Conservation (phyloP, 1,284 basidiomycete species). For the Marasmius sp. region DNA sequence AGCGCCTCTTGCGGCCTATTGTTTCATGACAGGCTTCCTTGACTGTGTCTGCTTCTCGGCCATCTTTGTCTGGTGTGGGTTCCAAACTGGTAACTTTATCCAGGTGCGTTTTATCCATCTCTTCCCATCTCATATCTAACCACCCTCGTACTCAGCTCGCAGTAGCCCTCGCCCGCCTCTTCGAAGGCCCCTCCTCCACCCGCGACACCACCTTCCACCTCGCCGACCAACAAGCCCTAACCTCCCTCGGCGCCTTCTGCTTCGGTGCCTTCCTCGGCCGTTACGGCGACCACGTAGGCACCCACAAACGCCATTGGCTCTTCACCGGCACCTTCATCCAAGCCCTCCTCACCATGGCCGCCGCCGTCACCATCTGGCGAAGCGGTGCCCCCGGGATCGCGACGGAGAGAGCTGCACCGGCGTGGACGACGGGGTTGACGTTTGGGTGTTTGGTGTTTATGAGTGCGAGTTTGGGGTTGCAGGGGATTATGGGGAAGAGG, state of each 20-base stretch:
- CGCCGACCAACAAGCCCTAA: constrained; percentile 65
- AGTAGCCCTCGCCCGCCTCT: constrained; percentile 39
- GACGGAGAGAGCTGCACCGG: constrained; percentile 42
- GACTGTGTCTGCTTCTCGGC: constrained; percentile 17
- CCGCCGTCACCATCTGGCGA: constrained; percentile 50
- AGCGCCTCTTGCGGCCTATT: constrained; percentile 68
- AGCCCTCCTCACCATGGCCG: constrained; percentile 58
- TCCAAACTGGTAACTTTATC: constrained; percentile 25
- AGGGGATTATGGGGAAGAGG: constrained; percentile 69
- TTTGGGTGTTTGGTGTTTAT: constrained; percentile 61
- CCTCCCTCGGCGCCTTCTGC: constrained; percentile 61
- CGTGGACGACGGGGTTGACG: constrained; percentile 54
- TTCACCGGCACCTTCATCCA: constrained; percentile 57
- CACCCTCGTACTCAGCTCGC: not conserved
- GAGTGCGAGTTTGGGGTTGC: constrained; percentile 58
- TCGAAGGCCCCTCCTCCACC: constrained; percentile 41
- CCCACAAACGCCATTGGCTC: constrained; percentile 60
- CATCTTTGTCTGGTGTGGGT: constrained; percentile 25
- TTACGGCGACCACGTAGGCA: constrained; percentile 55
- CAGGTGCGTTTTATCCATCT: constrained; percentile 13
- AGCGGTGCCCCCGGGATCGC: constrained; percentile 46
- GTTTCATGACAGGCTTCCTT: constrained; percentile 87
- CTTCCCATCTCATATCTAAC: not conserved
- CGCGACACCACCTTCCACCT: constrained; percentile 53
- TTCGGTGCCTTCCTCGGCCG: constrained; percentile 60